Evolutionary conservation across 2,329 filamentous ascomycete species (phyloP).

Genomic region (Lojkania enalia): DNA sequence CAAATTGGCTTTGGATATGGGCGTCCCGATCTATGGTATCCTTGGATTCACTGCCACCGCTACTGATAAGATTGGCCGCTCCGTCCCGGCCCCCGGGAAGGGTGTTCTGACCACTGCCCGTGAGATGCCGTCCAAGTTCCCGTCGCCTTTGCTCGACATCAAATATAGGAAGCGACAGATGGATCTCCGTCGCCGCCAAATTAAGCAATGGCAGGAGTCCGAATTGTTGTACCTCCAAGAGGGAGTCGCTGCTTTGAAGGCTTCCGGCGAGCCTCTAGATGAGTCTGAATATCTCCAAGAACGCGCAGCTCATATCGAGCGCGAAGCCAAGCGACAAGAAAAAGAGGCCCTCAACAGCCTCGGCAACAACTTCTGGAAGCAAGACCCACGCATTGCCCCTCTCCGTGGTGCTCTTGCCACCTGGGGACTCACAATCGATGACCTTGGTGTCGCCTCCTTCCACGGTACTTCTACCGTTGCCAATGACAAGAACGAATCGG

Average conservation of each 20-base stretch:
- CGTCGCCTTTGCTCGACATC: conserved; percentile 93
- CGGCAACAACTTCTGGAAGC: conserved; percentile 99
- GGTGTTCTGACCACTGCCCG: conserved; percentile 95
- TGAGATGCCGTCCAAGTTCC: conserved; percentile 88
- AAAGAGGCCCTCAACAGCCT: conserved; percentile 90
- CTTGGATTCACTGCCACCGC: conserved; percentile 92
- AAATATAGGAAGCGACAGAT: conserved; percentile 96
- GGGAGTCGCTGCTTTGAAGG: conserved; percentile 87
- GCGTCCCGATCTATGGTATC: conserved; percentile 95
- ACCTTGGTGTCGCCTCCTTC: conserved; percentile 94
- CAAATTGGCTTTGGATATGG: conserved; percentile 95
- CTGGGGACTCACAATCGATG: conserved; percentile 97
- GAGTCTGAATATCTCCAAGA: conserved; percentile 85
- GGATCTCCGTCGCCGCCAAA: conserved; percentile 88
- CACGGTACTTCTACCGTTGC: conserved; percentile 98
- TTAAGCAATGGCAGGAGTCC: conserved; percentile 95
- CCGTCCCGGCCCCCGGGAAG: conserved; percentile 92
- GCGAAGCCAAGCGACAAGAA: conserved; percentile 84
- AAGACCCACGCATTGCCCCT: conserved; percentile 89
- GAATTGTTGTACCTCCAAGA: conserved; percentile 92
- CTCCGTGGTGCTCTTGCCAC: conserved; percentile 94
- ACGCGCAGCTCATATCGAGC: conserved; percentile 82
- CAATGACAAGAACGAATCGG: conserved; percentile 99
- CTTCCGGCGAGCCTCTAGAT: conserved; percentile 70
- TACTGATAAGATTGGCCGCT: conserved; percentile 98